These are phyloP conservation scores for Clonostachys chloroleuca DNA, from an alignment of 2,329 filamentous ascomycete species.

Conservation along the genomic window DNA sequence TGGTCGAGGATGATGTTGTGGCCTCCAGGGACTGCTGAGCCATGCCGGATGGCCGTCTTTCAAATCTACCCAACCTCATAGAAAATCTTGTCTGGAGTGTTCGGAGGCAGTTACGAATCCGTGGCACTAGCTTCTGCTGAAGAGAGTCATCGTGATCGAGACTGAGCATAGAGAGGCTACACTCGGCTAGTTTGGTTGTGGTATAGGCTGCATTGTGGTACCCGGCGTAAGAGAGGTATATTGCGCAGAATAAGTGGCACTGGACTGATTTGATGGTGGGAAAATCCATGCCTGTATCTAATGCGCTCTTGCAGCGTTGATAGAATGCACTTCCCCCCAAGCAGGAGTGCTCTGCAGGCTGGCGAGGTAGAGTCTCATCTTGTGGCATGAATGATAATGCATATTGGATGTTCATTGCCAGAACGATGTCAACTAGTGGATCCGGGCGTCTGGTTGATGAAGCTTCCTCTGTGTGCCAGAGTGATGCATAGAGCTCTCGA, in stretches of 20 bases:
- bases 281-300: neutral
- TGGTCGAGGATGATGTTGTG: neutral
- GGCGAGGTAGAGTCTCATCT: neutral
- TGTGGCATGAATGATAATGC: neutral
- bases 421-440: constrained; percentile 3
- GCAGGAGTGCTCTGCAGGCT: neutral
- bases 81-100: neutral
- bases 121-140: neutral
- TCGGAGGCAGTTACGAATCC: neutral
- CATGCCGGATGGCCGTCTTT: too few species aligned
- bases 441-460: neutral
- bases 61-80: neutral
- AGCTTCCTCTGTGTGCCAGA: neutral
- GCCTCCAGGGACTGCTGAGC: neutral
- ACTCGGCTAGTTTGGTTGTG: neutral
- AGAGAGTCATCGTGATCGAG: neutral
- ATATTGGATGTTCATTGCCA: constrained; percentile 3
- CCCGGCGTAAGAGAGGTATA: constrained; percentile 2
- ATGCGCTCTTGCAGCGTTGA: constrained; percentile 1
- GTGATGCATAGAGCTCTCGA: constrained; percentile 1
- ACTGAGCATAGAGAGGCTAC: neutral
- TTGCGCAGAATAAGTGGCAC: constrained; percentile 1
- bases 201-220: constrained; percentile 3
- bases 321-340: constrained; percentile 2
- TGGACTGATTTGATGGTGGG: constrained; percentile 1